phyloP scores from a whole-genome alignment of 2,329 filamentous ascomycete species.

The Dactylellina haptotyla region DNA sequence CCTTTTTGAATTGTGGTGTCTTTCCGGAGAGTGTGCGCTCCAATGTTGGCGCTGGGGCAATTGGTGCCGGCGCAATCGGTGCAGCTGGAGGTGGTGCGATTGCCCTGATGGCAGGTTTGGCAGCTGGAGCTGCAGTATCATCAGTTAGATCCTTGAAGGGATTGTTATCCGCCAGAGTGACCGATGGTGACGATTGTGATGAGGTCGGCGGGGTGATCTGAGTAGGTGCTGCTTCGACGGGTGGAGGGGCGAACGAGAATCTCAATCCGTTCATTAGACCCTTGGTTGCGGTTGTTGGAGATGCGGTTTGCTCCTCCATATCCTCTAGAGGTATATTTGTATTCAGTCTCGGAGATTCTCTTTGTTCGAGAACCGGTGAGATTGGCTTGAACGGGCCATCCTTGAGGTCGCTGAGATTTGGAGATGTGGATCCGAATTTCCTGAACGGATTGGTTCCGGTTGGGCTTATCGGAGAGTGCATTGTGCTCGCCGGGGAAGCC shows the following conservation, averaged over 20 bases:
- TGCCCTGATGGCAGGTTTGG: constrained; percentile 23
- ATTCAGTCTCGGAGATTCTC: constrained; percentile 36
- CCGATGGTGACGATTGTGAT: constrained; percentile 33
- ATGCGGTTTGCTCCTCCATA: constrained; percentile 31
- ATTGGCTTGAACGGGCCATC: constrained; percentile 45
- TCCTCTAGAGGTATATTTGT: constrained; percentile 10
- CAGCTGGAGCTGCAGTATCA: neutral
- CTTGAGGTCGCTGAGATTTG: constrained; percentile 29
- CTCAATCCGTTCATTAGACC: constrained; percentile 46
- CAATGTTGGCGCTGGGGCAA: constrained; percentile 14
- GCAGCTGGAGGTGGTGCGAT: constrained; percentile 33
- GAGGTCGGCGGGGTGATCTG: constrained; percentile 38
- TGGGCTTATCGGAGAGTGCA: constrained; percentile 40
- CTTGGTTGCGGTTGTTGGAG: constrained; percentile 39
- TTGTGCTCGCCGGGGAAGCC: constrained; percentile 35
- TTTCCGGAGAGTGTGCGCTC: constrained; percentile 41
- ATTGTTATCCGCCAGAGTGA: constrained; percentile 39
- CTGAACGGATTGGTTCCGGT: constrained; percentile 44
- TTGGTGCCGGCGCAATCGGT: neutral
- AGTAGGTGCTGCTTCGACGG: constrained; percentile 28
- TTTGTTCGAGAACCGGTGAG: constrained; percentile 43
- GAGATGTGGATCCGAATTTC: constrained; percentile 39
- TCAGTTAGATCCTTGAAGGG: constrained; percentile 36
- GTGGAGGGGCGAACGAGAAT: constrained; percentile 47
- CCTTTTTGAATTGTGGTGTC: constrained; percentile 42